phyloP scores from a whole-genome alignment of 2,329 filamentous ascomycete genomes.

The Monosporascus sp. region DNA sequence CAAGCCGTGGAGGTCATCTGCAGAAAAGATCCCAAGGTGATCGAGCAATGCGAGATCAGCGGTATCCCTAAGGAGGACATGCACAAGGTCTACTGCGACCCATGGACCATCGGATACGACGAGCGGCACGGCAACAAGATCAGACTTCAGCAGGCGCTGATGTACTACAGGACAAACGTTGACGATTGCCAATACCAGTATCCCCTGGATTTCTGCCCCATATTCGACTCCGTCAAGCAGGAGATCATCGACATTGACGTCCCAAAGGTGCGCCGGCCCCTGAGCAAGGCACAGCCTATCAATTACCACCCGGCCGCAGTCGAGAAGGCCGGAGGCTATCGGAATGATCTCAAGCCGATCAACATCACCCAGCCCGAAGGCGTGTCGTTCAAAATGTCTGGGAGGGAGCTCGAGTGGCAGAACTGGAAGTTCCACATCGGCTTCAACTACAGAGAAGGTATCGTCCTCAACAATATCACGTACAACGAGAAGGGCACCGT shows the following conservation, averaged over 20 bases:
- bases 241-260: conserved; percentile 80
- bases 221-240: conserved; percentile 76
- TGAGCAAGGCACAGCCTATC: conserved; percentile 66
- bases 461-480: conserved; percentile 84
- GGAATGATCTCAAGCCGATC: conserved; percentile 77
- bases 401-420: conserved; percentile 76
- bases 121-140: conserved; percentile 76
- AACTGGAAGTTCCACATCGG: conserved; percentile 92
- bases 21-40: conserved; percentile 76
- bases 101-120: conserved; percentile 94
- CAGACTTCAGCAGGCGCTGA: conserved; percentile 84
- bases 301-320: conserved; percentile 77
- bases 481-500: conserved; percentile 78
- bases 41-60: conserved; percentile 81
- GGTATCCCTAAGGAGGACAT: conserved; percentile 80
- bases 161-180: conserved; percentile 86
- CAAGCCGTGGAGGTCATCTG: conserved; percentile 71
- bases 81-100: conserved; percentile 94
- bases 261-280: conserved; percentile 67
- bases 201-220: conserved; percentile 89
- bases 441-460: conserved; percentile 91
- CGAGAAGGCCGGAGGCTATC: conserved; percentile 68
- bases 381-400: conserved; percentile 75
- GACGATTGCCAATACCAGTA: conserved; percentile 90
- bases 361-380: conserved; percentile 85